Evolutionary conservation across 768 basidiomycete species (phyloP), one percentile per base, ranked within the genome.

Genomic region (Russula foetens): DNA sequence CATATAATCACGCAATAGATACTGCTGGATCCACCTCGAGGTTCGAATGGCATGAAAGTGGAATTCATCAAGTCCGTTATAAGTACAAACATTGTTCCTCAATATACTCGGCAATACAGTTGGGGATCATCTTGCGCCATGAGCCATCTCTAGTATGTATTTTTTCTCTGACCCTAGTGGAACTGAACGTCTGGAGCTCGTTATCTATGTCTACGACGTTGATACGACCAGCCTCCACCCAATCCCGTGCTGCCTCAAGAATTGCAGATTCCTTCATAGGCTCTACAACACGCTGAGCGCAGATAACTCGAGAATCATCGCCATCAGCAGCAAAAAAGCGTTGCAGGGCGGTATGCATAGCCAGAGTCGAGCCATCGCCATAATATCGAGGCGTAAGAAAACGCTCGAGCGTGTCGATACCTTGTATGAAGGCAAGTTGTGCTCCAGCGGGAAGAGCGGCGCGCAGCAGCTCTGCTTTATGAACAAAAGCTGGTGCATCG

Each of bases 401-500:
- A 7, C 94, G 84, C 58, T 84, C 81, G 48, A 98, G 79, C 2
- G 95, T 98, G 69, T 97, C 95, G 47, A 83, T 80, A 7, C 95
- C 94, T 59, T 92, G 75, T 28, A 92, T 74, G 70, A 92, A 93
- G 1, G 81, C 80, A 21, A 94, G 72, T 60, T 80, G 77, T 3
- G 78, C 70, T 62, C 76, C 74, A 15, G 67, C 64, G 46, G 66
- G 71, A 43, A 90, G 76, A 67, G 80, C 85, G 7, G 68, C 67
- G 50, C 77, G 80, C 29, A 96, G 73, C 44, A 76, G 72, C 12
- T 70, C 71, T 15, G 89, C 86, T 73, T 98, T 98, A 19, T 85
- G 83, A 26, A 90, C 88, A 71, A 98, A 97, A 0, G 86, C 91
- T 12, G 94, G 92, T 67, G 92, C 90, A 70, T 93, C 83, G 61